Evolutionary conservation across 116 monocot species (phyloP), one percentile per base, ranked within the genome.

Genomic region (Cymodocea nodosa): DNA sequence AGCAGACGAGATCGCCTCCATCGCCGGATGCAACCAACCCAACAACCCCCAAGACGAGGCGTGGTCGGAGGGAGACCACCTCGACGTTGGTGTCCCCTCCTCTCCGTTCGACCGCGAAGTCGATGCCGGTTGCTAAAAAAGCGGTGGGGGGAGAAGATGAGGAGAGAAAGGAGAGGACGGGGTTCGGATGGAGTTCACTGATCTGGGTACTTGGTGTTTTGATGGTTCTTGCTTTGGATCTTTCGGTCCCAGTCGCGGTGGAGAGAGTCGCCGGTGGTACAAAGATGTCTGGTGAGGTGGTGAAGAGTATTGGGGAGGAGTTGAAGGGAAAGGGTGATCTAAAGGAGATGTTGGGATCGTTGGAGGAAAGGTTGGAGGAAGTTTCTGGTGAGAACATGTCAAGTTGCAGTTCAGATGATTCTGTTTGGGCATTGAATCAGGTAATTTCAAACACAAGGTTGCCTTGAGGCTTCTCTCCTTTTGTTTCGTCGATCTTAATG

Each of bases 371-470:
- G 35, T 23, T 89, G 2, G 66, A 24, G 50, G 56, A 15, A 18
- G 18, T 80, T 23, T 76, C 73, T 36, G 75, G 74, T 19, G 67
- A 61, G 12, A 25, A 67, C 17, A 70, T 77, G 18, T 55, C 57
- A 11, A 79, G 79, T 40, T 85, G 88, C 65, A 77, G 85, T 63
- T 82, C 77, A 2, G 23, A 35, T 54, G 74, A 79, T 17, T 79
- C 79, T 18, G 57, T 50, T 51, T 93, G 93, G 93, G 75, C 73
- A 66, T 64, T 93, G 37, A 59, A 81, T 35, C 81, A 82, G 80
- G 93, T 92, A 70, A 50, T 7, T n/a, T 30, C 30, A 50, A 55
- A 66, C 11, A 18, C 62, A 64, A 61, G 20, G 36, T 56, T 25
- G 24, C 37, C n/a, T 40, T 68, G n/a, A 10, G 35, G 35, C 13